These are phyloP conservation scores for Colletotrichum godetiae DNA, from an alignment of 2,329 filamentous ascomycete genomes.

Conservation along the genomic window DNA sequence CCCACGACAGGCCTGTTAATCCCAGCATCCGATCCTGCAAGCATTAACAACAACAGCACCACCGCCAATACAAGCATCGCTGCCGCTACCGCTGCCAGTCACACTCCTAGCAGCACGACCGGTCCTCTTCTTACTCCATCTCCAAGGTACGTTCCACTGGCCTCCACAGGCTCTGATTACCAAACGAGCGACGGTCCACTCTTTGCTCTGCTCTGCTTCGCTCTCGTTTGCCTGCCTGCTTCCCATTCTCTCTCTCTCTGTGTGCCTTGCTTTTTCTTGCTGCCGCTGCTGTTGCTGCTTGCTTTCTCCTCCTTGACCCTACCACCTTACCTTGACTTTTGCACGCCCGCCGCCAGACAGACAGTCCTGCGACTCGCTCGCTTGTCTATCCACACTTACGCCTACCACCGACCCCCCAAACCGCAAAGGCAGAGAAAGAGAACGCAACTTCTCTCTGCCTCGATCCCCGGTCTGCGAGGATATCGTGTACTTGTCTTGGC, in stretches of 20 bases:
- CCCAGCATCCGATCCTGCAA: conserved; percentile 38
- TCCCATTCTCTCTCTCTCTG: neutral
- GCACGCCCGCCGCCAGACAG: conserved; percentile 17
- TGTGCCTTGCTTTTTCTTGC: neutral
- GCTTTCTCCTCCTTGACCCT: conserved; percentile 20
- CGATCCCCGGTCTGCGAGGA: conserved; percentile 15
- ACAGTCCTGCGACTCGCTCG: conserved; percentile 16
- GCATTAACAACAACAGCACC: conserved; percentile 39
- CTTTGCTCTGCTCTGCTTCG: conserved; percentile 24
- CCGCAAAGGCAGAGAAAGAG: neutral
- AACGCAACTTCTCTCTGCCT: conserved; percentile 1
- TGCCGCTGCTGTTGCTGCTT: neutral
- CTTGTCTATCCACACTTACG: neutral
- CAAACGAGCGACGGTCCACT: conserved; percentile 35
- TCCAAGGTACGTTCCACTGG: conserved; percentile 33
- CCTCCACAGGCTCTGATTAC: conserved; percentile 31
- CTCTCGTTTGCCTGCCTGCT: conserved; percentile 22
- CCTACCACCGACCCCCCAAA: neutral
- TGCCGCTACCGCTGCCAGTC: conserved; percentile 6
- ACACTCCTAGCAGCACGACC: conserved; percentile 21
- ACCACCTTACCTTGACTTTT: conserved; percentile 27
- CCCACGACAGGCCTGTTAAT: conserved; percentile 55
- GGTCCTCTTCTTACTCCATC: conserved; percentile 35
- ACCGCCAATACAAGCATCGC: conserved; percentile 13
- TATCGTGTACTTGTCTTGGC: conserved; percentile 27